A percentile compares a stretch with the other conserved stretches of the same genome.
phyloP scores from a whole-genome alignment of 139 green algal genomes.

The Zygnema cylindricum region DNA sequence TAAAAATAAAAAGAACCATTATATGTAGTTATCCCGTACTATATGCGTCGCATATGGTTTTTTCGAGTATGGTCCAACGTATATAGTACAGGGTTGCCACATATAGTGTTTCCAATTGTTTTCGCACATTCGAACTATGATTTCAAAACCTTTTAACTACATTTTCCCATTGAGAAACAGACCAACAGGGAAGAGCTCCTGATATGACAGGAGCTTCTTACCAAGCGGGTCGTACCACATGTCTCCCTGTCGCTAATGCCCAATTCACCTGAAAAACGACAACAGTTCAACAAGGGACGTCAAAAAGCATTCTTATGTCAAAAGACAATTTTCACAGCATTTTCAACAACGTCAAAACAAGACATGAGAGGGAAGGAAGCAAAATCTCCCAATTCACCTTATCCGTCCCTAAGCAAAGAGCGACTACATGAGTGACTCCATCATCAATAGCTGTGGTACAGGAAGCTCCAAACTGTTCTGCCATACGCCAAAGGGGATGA shows the following conservation, averaged over 20 bases:
- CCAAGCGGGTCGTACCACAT: constrained; percentile 53
- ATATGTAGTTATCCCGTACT: too few relatives aligned
- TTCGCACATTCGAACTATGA: too few relatives aligned
- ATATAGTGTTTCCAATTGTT: too few relatives aligned
- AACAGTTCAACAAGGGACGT: not conserved
- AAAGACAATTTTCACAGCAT: not conserved
- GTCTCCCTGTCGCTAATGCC: constrained; percentile 41
- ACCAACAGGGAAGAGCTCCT: not conserved
- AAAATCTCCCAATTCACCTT: constrained; percentile 49
- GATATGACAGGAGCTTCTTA: not conserved
- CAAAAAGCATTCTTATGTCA: not conserved
- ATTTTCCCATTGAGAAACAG: constrained; percentile 6
- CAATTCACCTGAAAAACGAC: constrained; percentile 45
- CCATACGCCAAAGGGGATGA: constrained; percentile 83
- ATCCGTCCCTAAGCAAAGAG: constrained; percentile 62
- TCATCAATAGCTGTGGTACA: constrained; percentile 57
- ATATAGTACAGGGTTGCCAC: too few relatives aligned
- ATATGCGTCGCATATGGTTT: too few relatives aligned
- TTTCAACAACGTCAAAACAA: not conserved
- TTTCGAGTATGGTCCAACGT: too few relatives aligned
- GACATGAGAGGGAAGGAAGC: constrained; percentile 5
- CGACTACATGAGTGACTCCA: constrained; percentile 78
- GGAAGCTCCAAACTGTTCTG: constrained; percentile 74
- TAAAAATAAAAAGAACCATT: too few relatives aligned
- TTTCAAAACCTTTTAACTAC: too few relatives aligned